Evolutionary conservation across 768 basidiomycete species (phyloP).

Genomic region (Agrocybe praecox): DNA sequence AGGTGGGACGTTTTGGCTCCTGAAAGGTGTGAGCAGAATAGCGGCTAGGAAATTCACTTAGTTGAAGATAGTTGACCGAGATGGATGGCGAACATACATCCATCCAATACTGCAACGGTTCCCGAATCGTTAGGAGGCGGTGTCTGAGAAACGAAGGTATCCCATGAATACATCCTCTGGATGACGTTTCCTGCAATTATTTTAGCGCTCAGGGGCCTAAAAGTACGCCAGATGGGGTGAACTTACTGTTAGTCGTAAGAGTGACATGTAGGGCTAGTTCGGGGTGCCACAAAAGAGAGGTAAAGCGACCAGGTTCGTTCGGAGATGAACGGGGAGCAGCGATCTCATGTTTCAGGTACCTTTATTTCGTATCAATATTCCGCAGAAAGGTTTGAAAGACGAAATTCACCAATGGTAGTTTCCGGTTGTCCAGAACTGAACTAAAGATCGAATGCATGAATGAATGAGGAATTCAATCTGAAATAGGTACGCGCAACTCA

Average conservation of each 20-base stretch:
- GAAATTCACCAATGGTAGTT: conserved; percentile 87
- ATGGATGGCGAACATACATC: conserved; percentile 54
- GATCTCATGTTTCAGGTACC: conserved; percentile 95
- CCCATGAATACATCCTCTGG: conserved; percentile 73
- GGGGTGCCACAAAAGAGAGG: conserved; percentile 84
- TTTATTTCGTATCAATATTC: conserved; percentile 22
- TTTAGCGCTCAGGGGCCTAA: not conserved
- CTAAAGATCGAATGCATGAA: conserved; percentile 32
- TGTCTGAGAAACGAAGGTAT: conserved; percentile 65
- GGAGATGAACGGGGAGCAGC: conserved; percentile 39
- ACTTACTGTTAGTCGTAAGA: conserved; percentile 67
- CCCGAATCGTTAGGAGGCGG: conserved; percentile 77
- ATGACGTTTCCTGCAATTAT: conserved; percentile 49
- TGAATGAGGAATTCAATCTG: not conserved
- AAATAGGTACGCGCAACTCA: conserved; percentile 31
- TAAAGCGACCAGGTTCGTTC: conserved; percentile 55
- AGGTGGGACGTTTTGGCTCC: conserved; percentile 95
- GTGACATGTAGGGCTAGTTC: conserved; percentile 70
- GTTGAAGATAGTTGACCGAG: not conserved
- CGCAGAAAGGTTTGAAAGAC: not conserved
- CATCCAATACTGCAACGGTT: conserved; percentile 87
- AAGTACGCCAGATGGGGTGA: not conserved
- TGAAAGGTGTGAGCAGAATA: conserved; percentile 88
- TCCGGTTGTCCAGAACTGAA: conserved; percentile 92
- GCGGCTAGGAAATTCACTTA: conserved; percentile 45